These are phyloP conservation scores for Tuber borchii DNA, from an alignment of 495 filamentous ascomycete genomes.

Conservation along the genomic window DNA sequence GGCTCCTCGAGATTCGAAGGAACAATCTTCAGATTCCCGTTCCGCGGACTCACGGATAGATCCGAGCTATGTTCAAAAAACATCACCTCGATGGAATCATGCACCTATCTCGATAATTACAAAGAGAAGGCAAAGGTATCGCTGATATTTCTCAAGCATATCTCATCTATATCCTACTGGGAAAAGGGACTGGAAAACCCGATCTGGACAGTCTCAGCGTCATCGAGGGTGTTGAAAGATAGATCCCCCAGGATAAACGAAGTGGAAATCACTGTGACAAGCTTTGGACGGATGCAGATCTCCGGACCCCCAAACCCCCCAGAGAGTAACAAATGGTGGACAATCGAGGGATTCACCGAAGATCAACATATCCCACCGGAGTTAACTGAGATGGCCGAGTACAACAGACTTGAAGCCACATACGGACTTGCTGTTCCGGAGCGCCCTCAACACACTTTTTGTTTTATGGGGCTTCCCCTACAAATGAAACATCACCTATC, in stretches of 20 bases:
- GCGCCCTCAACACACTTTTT: too few relatives aligned
- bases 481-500: constrained; percentile 4
- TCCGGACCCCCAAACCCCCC: background rate
- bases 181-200: constrained; percentile 8
- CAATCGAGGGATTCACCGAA: background rate
- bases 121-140: constrained; percentile 23
- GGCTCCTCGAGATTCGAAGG: constrained; percentile 41
- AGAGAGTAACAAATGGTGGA: background rate
- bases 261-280: background rate
- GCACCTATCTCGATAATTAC: constrained; percentile 15
- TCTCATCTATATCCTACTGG: constrained; percentile 26
- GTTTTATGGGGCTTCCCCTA: too few relatives aligned
- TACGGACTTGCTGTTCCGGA: too few relatives aligned
- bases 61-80: constrained; percentile 3
- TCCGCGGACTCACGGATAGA: constrained; percentile 19
- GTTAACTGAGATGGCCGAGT: constrained; percentile 12
- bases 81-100: constrained; percentile 3
- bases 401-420: background rate
- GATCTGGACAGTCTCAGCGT: constrained; percentile 20
- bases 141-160: constrained; percentile 20
- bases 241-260: background rate
- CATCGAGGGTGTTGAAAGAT: background rate
- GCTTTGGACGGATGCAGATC: background rate
- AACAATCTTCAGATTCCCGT: constrained; percentile 47
- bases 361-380: background rate